These are phyloP conservation scores for Yarrowia sp. DNA, from an alignment of 805 yeast genomes.

Conservation along the genomic window DNA sequence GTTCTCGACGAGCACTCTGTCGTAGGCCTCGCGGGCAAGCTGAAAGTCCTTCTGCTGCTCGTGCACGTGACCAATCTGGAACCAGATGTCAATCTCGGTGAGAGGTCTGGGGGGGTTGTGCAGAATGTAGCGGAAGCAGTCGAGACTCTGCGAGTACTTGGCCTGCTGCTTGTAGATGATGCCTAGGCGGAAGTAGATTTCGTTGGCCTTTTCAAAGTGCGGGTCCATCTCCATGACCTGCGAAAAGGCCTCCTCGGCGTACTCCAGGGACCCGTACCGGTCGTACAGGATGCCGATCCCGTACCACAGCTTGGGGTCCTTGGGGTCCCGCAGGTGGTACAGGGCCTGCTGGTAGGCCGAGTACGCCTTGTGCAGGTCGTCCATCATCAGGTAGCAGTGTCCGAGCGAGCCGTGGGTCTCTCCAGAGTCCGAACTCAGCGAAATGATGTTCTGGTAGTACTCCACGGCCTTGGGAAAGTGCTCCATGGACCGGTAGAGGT, in stretches of 20 bases:
- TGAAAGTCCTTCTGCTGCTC: slow-evolving; percentile 90
- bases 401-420: slow-evolving; percentile 95
- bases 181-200: slow-evolving; percentile 93
- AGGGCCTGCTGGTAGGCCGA: slow-evolving; percentile 96
- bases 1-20: slow-evolving; percentile 81
- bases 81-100: slow-evolving; percentile 97
- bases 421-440: slow-evolving; percentile 80
- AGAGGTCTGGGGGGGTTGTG: slow-evolving; percentile 91
- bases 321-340: slow-evolving; percentile 84
- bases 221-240: slow-evolving; percentile 95
- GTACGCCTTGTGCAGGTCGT: slow-evolving; percentile 92
- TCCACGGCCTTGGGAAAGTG: slow-evolving; percentile 94
- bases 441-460: slow-evolving; percentile 80
- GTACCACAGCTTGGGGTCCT: slow-evolving; percentile 97
- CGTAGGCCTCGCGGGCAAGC: slow-evolving; percentile 93
- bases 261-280: slow-evolving; percentile 91
- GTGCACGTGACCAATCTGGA: slow-evolving; percentile 93
- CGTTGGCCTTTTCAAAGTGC: slow-evolving; percentile 91
- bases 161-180: slow-evolving; percentile 95
- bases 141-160: slow-evolving; percentile 80
- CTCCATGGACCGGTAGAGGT: slow-evolving; percentile 82
- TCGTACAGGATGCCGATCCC: slow-evolving; percentile 97
- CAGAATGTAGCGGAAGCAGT: slow-evolving; percentile 90
- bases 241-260: slow-evolving; percentile 98
- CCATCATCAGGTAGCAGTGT: slow-evolving; percentile 95